phyloP scores from a whole-genome alignment of 345 rosid genomes.

The Hirschfeldia incana region DNA sequence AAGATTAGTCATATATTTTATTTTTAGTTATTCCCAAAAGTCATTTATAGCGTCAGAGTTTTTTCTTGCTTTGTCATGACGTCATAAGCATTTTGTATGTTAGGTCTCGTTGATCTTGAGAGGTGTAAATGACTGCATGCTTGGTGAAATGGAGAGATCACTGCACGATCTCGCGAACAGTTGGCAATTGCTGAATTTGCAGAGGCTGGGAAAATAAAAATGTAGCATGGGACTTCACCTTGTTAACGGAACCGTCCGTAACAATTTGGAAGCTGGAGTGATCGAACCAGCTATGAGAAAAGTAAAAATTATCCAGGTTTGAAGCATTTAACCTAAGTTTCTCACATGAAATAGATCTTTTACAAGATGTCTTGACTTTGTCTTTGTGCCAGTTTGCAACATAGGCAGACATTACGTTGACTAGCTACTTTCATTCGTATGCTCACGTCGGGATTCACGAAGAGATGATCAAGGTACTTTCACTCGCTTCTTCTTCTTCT shows the following conservation, averaged over 20 bases:
- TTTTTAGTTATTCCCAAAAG: background rate
- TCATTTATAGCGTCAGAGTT: background rate
- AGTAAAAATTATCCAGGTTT: conserved; percentile 97
- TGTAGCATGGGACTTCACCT: conserved; percentile 98
- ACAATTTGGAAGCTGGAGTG: conserved; percentile 97
- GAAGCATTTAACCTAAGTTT: background rate
- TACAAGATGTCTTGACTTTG: too few species aligned
- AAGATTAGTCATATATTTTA: background rate
- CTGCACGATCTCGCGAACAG: conserved; percentile 95
- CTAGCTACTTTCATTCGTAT: conserved; percentile 66
- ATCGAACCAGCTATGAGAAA: conserved; percentile 99
- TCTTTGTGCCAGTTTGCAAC: too few species aligned
- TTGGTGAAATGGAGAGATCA: conserved; percentile 97
- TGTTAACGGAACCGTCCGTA: conserved; percentile 71
- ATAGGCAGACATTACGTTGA: too few species aligned
- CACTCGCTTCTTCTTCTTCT: background rate
- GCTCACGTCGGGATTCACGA: conserved; percentile 94
- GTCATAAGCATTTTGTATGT: background rate
- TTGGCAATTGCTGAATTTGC: conserved; percentile 96
- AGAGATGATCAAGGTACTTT: conserved; percentile 82
- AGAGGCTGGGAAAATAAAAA: conserved; percentile 48
- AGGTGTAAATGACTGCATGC: conserved; percentile 98
- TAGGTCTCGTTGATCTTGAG: conserved; percentile 92
- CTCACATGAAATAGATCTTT: too few species aligned
- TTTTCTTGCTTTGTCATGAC: conserved; percentile 6